Evolutionary conservation across 331 rosid species (phyloP).

Genomic region (Acacia concinna): DNA sequence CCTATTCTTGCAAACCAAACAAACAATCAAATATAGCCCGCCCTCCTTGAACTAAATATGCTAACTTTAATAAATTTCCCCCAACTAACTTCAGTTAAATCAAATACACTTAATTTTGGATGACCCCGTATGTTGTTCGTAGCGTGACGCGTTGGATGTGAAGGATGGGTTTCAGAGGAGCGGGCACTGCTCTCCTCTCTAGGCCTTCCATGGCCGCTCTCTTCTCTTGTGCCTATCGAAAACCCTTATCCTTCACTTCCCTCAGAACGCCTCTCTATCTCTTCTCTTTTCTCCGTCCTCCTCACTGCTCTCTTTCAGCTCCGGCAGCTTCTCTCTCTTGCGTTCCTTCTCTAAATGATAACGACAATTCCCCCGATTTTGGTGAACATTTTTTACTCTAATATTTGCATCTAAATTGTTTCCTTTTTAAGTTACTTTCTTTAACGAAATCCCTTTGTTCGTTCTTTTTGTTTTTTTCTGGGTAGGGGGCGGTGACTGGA

Average conservation of each 20-base stretch:
- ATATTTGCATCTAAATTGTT: background rate
- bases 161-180: constrained; percentile 37
- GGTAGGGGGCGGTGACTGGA: constrained; percentile 29
- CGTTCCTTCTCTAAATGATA: constrained; percentile 28
- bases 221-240: constrained; percentile 26
- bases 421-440: background rate
- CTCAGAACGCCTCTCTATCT: constrained; percentile 27
- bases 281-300: constrained; percentile 32
- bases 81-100: too few relatives aligned
- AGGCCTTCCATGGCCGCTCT: background rate
- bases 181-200: constrained; percentile 24
- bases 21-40: too few relatives aligned
- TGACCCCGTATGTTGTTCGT: too few relatives aligned
- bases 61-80: too few relatives aligned
- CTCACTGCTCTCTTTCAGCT: constrained; percentile 46
- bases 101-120: too few relatives aligned
- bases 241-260: constrained; percentile 32
- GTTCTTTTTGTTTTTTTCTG: background rate
- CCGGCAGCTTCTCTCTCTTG: constrained; percentile 29
- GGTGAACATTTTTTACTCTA: constrained; percentile 32
- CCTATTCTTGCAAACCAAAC: too few relatives aligned
- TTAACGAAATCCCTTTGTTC: background rate
- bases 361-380: constrained; percentile 32
- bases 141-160: constrained; percentile 50
- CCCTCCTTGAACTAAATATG: too few relatives aligned